phyloP scores from a whole-genome alignment of 2,329 filamentous ascomycete species.

The Ilyonectria destructans region DNA sequence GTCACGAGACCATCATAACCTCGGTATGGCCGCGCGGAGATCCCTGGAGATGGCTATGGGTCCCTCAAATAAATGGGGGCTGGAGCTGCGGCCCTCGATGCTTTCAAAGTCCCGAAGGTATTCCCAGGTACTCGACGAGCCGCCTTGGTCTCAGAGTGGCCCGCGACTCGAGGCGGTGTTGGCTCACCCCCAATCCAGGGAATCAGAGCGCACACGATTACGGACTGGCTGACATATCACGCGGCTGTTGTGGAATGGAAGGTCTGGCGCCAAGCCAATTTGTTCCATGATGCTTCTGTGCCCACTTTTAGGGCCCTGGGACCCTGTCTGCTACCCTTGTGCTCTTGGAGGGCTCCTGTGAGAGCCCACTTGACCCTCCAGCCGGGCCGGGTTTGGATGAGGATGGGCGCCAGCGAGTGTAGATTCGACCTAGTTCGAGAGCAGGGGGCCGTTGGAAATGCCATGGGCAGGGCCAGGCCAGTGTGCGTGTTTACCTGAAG shows the following conservation, averaged over 20 bases:
- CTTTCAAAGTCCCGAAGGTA: not conserved
- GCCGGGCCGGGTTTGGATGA: slow-evolving; percentile 26
- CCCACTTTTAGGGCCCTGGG: slow-evolving; percentile 30
- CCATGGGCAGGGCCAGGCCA: slow-evolving; percentile 9
- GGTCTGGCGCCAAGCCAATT: slow-evolving; percentile 33
- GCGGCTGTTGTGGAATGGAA: slow-evolving; percentile 39
- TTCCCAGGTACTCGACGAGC: slow-evolving; percentile 6
- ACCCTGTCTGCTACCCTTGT: slow-evolving; percentile 13
- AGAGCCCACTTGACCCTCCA: slow-evolving; percentile 28
- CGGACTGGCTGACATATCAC: slow-evolving; percentile 42
- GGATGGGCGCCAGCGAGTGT: slow-evolving; percentile 12
- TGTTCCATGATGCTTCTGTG: slow-evolving; percentile 41
- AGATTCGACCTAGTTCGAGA: not conserved
- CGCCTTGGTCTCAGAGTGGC: slow-evolving; percentile 21
- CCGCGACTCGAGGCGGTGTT: slow-evolving; percentile 33
- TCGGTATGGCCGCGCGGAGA: slow-evolving; percentile 25
- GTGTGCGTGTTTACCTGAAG: too few species aligned
- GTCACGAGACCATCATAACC: slow-evolving; percentile 30
- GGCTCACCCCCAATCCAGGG: slow-evolving; percentile 23
- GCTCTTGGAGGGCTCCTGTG: slow-evolving; percentile 17
- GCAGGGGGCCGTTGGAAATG: not conserved
- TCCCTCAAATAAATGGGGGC: not conserved
- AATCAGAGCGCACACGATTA: slow-evolving; percentile 43
- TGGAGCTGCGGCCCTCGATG: not conserved
- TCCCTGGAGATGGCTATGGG: slow-evolving; percentile 1